These are phyloP conservation scores for Ogataea paradorogensis DNA, from an alignment of 805 yeast species.

Conservation along the genomic window DNA sequence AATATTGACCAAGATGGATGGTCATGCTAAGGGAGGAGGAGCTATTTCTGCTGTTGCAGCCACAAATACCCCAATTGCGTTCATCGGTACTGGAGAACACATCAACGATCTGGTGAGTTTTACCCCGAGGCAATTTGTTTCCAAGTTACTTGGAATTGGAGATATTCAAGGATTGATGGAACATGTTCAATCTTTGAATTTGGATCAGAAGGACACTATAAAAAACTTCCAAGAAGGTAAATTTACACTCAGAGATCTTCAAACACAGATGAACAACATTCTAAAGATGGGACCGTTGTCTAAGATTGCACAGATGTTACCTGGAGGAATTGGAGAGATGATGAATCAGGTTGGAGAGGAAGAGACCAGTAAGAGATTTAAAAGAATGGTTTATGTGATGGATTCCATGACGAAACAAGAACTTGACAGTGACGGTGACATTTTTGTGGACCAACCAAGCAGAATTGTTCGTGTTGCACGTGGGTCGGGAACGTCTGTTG, in stretches of 20 bases:
- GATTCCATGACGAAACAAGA: slow-evolving; percentile 95
- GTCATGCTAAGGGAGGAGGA: slow-evolving; percentile 99
- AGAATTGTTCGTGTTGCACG: slow-evolving; percentile 87
- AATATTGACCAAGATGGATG: slow-evolving; percentile 94
- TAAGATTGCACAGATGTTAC: slow-evolving; percentile 93
- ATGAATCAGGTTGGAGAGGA: slow-evolving; percentile 89
- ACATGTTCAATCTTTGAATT: slow-evolving; percentile 82
- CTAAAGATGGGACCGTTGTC: slow-evolving; percentile 96
- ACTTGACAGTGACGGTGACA: slow-evolving; percentile 82
- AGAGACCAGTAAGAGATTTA: slow-evolving; percentile 80
- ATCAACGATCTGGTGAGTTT: slow-evolving; percentile 89
- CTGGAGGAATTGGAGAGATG: slow-evolving; percentile 81
- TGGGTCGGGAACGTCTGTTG: slow-evolving; percentile 90
- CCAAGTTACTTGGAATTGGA: slow-evolving; percentile 93
- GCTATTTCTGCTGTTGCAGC: slow-evolving; percentile 99
- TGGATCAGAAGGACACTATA: slow-evolving; percentile 86
- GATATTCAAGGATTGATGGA: slow-evolving; percentile 93
- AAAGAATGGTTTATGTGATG: slow-evolving; percentile 85
- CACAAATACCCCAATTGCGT: slow-evolving; percentile 89
- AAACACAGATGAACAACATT: slow-evolving; percentile 91
- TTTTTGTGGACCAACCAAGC: slow-evolving; percentile 76
- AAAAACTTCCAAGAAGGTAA: slow-evolving; percentile 94
- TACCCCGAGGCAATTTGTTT: slow-evolving; percentile 83
- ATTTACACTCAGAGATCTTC: slow-evolving; percentile 86
- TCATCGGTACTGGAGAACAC: slow-evolving; percentile 98